These are phyloP conservation scores for Russula virescens DNA, from an alignment of 768 basidiomycete species.

Conservation along the genomic window DNA sequence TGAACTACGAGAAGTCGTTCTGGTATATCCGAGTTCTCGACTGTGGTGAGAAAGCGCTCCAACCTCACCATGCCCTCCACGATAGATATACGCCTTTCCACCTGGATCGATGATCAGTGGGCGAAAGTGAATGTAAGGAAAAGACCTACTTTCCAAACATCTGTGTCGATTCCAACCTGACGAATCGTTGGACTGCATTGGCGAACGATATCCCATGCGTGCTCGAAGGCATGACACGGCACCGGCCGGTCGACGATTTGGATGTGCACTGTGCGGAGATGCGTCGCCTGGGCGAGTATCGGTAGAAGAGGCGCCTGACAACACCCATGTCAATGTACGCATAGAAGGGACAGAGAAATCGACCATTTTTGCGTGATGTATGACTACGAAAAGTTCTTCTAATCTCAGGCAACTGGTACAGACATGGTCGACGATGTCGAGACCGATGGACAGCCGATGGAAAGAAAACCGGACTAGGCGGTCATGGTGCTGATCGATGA, in stretches of 20 bases:
- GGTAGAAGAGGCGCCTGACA: constrained; percentile 38
- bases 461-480: constrained; percentile 55
- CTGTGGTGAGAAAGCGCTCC: background rate
- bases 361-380: constrained; percentile 45
- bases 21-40: constrained; percentile 6
- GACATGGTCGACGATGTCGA: constrained; percentile 45
- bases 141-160: constrained; percentile 60
- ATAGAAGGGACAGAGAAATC: constrained; percentile 12
- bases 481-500: constrained; percentile 47
- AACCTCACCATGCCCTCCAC: background rate
- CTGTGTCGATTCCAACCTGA: constrained; percentile 63
- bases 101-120: background rate
- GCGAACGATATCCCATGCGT: constrained; percentile 38
- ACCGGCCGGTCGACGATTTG: constrained; percentile 36
- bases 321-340: background rate
- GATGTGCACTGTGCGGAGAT: constrained; percentile 55
- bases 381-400: constrained; percentile 59
- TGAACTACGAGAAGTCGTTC: constrained; percentile 12
- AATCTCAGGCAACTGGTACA: constrained; percentile 49
- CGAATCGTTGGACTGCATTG: constrained; percentile 47
- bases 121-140: background rate
- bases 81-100: constrained; percentile 3
- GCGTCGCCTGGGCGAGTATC: constrained; percentile 40
- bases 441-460: constrained; percentile 53
- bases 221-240: constrained; percentile 14